Evolutionary conservation across 129 eudicot genomes (phyloP).

Genomic region (Pulicaria dysenterica): DNA sequence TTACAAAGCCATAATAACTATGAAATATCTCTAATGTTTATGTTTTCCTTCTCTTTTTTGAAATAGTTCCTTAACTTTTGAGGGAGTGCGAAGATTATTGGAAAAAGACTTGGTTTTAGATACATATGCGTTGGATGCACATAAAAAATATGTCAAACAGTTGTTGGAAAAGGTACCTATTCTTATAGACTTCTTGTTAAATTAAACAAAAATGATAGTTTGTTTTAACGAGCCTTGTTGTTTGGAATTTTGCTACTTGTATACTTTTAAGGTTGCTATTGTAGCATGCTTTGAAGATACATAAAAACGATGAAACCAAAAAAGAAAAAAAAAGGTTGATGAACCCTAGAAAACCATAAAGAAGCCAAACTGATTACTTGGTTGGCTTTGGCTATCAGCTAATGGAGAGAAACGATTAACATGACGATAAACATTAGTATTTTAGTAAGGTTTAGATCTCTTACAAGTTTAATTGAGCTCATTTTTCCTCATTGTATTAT

Average conservation of each 20-base stretch:
- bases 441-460: not conserved
- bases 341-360: not conserved
- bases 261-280: not conserved
- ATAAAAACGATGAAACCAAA: not conserved
- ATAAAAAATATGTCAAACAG: slow-evolving; percentile 64
- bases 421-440: not conserved
- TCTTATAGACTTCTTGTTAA: not conserved
- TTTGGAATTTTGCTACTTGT: not conserved
- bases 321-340: not conserved
- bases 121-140: slow-evolving; percentile 68
- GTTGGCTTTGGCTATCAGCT: slow-evolving; percentile 10
- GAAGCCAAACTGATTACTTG: not conserved
- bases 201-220: not conserved
- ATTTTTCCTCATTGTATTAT: not conserved
- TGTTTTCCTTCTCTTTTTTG: not conserved
- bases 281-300: not conserved
- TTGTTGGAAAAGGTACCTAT: slow-evolving; percentile 63
- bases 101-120: slow-evolving; percentile 85
- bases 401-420: not conserved
- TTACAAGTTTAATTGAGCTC: not conserved
- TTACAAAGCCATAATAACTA: not conserved
- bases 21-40: slow-evolving; percentile 21
- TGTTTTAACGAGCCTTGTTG: not conserved
- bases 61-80: slow-evolving; percentile 79
- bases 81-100: slow-evolving; percentile 68